These are phyloP conservation scores for Vittaforma corneae DNA, from an alignment of 371 early-diverging fungal genomes.

Conservation along the genomic window DNA sequence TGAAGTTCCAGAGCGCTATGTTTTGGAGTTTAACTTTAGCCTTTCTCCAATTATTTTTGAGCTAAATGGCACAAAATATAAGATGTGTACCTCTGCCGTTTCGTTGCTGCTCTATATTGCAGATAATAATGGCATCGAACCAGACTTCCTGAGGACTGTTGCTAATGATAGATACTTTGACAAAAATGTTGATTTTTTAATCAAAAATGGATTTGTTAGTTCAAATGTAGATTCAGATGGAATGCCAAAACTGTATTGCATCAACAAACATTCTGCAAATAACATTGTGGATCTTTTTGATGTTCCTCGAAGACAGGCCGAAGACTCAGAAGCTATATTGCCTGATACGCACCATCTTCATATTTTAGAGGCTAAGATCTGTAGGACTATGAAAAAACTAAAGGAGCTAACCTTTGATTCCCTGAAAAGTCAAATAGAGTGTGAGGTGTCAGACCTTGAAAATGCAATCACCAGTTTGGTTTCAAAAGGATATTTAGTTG, in stretches of 20 bases:
- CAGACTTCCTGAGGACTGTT: too few relatives aligned
- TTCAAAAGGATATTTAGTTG: background rate
- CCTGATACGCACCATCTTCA: too few relatives aligned
- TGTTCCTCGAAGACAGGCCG: too few relatives aligned
- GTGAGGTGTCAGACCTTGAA: background rate
- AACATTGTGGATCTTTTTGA: background rate
- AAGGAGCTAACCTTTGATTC: background rate
- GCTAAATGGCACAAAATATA: slow-evolving; percentile 7
- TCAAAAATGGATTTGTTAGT: background rate
- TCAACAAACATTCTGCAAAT: background rate
- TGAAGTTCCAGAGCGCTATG: too few relatives aligned
- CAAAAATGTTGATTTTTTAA: background rate
- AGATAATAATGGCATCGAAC: too few relatives aligned
- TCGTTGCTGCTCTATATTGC: background rate
- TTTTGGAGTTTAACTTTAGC: background rate
- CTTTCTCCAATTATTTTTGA: slow-evolving; percentile 28
- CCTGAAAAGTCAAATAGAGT: background rate
- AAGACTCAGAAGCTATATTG: too few relatives aligned
- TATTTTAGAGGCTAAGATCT: background rate
- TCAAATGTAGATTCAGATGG: background rate
- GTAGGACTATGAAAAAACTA: slow-evolving; percentile 1
- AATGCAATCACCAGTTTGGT: background rate
- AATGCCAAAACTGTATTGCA: background rate
- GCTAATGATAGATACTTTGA: background rate
- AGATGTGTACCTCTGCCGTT: background rate